phyloP scores from a whole-genome alignment of 2,329 filamentous ascomycete species.

The Dothideomycetidae sp. region DNA sequence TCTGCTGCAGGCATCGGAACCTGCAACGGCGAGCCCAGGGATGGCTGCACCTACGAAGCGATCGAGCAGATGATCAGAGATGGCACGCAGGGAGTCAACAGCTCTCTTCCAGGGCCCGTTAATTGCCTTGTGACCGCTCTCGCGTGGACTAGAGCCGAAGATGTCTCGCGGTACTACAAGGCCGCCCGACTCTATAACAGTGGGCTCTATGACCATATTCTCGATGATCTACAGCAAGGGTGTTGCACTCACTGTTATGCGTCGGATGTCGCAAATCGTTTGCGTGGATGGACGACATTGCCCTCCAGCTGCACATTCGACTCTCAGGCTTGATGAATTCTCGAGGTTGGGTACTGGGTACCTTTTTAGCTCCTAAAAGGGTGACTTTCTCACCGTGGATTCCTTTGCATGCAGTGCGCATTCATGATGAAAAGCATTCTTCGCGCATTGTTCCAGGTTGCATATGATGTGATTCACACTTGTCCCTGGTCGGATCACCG shows the following conservation, averaged over 20 bases:
- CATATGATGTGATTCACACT: too few relatives aligned
- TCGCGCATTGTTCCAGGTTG: too few relatives aligned
- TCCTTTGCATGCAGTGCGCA: too few relatives aligned
- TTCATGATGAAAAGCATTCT: too few relatives aligned
- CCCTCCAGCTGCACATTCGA: too few relatives aligned
- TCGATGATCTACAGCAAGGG: slow-evolving; percentile 25
- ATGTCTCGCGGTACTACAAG: slow-evolving; percentile 30
- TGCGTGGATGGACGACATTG: slow-evolving; percentile 33
- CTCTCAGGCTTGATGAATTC: too few relatives aligned
- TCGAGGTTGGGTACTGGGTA: too few relatives aligned
- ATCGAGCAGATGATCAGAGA: slow-evolving; percentile 31
- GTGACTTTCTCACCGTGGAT: too few relatives aligned
- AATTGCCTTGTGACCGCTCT: slow-evolving; percentile 25
- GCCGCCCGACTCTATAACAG: slow-evolving; percentile 39
- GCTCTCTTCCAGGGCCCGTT: slow-evolving; percentile 29
- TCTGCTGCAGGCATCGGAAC: slow-evolving; percentile 26
- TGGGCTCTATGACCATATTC: slow-evolving; percentile 25
- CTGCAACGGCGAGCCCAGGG: slow-evolving; percentile 25
- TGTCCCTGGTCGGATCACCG: too few relatives aligned
- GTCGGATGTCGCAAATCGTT: slow-evolving; percentile 37
- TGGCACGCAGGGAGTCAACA: slow-evolving; percentile 29
- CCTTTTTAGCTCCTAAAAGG: too few relatives aligned
- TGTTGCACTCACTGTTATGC: slow-evolving; percentile 38
- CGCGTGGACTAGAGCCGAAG: slow-evolving; percentile 15
- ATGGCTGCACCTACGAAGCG: slow-evolving; percentile 26